Conservation (phyloP, 1,284 basidiomycete species). For the Cutaneotrichosporon sp. region DNA sequence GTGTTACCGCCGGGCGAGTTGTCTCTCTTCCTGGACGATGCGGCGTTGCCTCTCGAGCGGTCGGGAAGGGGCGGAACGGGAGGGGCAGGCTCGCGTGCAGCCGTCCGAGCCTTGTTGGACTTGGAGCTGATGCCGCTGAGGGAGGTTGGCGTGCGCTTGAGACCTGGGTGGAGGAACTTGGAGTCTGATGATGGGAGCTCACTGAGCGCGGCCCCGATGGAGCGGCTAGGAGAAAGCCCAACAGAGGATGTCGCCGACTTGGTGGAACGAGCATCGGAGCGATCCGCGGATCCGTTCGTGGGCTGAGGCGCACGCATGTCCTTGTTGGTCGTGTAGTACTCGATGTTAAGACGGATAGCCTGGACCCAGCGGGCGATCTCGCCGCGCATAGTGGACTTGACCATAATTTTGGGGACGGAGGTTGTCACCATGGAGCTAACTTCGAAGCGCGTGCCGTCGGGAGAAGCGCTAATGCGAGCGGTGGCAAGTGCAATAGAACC, state of each 20-base stretch:
- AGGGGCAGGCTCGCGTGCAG: not conserved
- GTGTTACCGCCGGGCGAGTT: constrained; percentile 14
- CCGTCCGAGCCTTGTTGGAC: not conserved
- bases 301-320: not conserved
- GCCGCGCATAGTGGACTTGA: constrained; percentile 83
- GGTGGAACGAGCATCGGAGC: constrained; percentile 10
- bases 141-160: constrained; percentile 50
- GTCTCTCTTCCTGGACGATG: constrained; percentile 4
- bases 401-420: constrained; percentile 65
- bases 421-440: constrained; percentile 58
- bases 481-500: constrained; percentile 86
- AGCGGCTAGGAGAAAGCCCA: constrained; percentile 2
- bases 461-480: constrained; percentile 58
- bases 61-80: not conserved
- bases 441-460: constrained; percentile 64
- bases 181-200: constrained; percentile 31
- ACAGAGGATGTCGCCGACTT: constrained; percentile 1
- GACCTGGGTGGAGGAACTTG: constrained; percentile 39
- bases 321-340: constrained; percentile 52
- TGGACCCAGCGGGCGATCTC: constrained; percentile 85
- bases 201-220: constrained; percentile 16
- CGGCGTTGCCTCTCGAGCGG: not conserved
- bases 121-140: constrained; percentile 39
- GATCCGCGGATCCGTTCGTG: not conserved
- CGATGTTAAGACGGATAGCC: constrained; percentile 67